A percentile compares a stretch with the other conserved stretches of the same genome.
Evolutionary conservation across 768 basidiomycete species (phyloP).

Genomic region (Trametes gibbosa): DNA sequence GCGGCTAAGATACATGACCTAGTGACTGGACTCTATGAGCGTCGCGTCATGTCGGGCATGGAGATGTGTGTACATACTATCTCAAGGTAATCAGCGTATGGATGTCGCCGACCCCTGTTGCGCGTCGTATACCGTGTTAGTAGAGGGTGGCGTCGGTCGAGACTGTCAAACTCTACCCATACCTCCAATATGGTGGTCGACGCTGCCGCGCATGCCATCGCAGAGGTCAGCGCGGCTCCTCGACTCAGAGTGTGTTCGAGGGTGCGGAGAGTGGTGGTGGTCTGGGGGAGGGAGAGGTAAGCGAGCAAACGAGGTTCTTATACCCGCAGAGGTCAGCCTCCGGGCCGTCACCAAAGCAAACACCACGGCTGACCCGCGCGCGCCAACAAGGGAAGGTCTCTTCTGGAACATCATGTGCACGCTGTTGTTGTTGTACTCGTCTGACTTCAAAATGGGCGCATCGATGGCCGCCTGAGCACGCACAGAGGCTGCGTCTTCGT

Average conservation of each 20-base stretch:
- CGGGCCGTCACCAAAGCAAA: too few relatives aligned
- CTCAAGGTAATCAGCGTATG: background rate
- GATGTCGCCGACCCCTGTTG: background rate
- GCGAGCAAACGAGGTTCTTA: background rate
- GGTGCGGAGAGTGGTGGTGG: background rate
- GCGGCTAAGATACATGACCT: too few relatives aligned
- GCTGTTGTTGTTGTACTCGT: background rate
- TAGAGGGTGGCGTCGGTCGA: background rate
- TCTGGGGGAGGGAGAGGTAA: background rate
- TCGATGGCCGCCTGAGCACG: slow-evolving; percentile 8
- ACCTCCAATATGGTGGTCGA: background rate
- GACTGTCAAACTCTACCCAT: background rate
- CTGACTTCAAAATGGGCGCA: slow-evolving; percentile 14
- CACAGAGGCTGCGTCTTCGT: background rate
- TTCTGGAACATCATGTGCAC: background rate
- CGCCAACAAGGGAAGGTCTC: background rate
- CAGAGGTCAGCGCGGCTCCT: background rate
- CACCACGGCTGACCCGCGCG: background rate
- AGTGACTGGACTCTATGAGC: too few relatives aligned
- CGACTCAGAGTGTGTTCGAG: slow-evolving; percentile 1
- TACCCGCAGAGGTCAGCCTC: background rate
- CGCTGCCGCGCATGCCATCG: background rate
- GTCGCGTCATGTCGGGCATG: too few relatives aligned
- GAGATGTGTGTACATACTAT: too few relatives aligned
- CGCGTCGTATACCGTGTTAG: background rate